Evolutionary conservation across 805 yeast genomes (phyloP).

Genomic region (Schizosaccharomyces lindneri): DNA sequence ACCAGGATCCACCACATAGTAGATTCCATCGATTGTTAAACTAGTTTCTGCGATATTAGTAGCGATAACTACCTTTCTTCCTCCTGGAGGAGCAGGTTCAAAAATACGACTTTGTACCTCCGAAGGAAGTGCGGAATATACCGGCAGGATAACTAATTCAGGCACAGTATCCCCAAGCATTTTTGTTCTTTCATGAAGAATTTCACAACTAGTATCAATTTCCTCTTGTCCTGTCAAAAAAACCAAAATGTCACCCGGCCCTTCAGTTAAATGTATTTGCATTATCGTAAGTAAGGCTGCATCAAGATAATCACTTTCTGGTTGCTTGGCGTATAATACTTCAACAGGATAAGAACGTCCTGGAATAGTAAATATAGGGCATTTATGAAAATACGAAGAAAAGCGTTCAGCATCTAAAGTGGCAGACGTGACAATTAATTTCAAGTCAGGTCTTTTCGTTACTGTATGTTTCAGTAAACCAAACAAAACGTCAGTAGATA

Average conservation of each 20-base stretch:
- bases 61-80: conserved; percentile 74
- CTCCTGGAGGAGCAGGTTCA: conserved; percentile 57
- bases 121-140: conserved; percentile 73
- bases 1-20: conserved; percentile 83
- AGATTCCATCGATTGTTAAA: conserved; percentile 85
- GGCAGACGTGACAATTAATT: conserved; percentile 71
- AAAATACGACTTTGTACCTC: conserved; percentile 63
- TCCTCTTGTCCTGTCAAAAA: conserved; percentile 96
- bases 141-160: conserved; percentile 54
- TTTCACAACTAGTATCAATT: conserved; percentile 58
- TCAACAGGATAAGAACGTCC: conserved; percentile 86
- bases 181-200: conserved; percentile 36
- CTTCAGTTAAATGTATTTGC: conserved; percentile 39
- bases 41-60: conserved; percentile 96
- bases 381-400: conserved; percentile 53
- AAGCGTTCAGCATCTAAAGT: conserved; percentile 74
- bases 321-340: conserved; percentile 31
- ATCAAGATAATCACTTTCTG: conserved; percentile 61
- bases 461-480: conserved; percentile 50
- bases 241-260: conserved; percentile 58
- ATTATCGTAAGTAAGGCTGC: conserved; percentile 61
- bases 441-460: conserved; percentile 40
- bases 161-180: conserved; percentile 33
- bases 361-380: conserved; percentile 68
- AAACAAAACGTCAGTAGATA: conserved; percentile 62